Base-by-base conservation (phyloP, 306 rosid species). In the Trifolium fragiferum region DNA sequence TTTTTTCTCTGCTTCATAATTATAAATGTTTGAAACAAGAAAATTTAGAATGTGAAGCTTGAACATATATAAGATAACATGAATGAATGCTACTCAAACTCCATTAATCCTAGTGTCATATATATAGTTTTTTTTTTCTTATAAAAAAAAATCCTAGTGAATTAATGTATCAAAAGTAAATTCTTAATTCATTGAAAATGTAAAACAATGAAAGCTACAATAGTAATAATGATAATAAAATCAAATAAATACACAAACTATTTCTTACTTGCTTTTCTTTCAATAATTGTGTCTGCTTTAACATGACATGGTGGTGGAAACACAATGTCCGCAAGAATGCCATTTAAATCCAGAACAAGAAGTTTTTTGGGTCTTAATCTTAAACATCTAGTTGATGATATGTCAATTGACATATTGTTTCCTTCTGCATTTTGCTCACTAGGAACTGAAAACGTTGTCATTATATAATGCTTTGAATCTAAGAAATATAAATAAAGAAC, bases 311-410 rank as follows among this genome's bases (percentile, higher is more conserved):
- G 94, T 51, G 84, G 87, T 40, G 89, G 84, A n/a, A 50, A 75
- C 70, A 89, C 92, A 23, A 93, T 72, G 75, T 93, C 96, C 1
- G 72, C 96, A 64, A 93, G 87, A 72, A 93, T 73, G 40, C 98
- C 97, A 78, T 91, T 93, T 21, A 93, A 10, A 64, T 93, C 98
- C 78, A 93, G 93, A 83, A 93, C 70, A 12, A 93, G 84, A 83
- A 93, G 97, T 69, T 84, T 91, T 41, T 88, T 53, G 7, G 7
- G 84, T 84, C 83, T 89, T 64, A 70, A 73, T 84, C 83, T 89
- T 64, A 70, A 73, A 38, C 46, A 40, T 49, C 27, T 18, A 47
- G 27, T 6, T 2, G 80, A 68, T 1, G 80, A 70, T 50, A 47
- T 38, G 74, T 78, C 81, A 14, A 69, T 50, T 68, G 78, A 69